Evolutionary conservation across 495 filamentous ascomycete species (phyloP).

Genomic region (Pseudevernia furfuracea): DNA sequence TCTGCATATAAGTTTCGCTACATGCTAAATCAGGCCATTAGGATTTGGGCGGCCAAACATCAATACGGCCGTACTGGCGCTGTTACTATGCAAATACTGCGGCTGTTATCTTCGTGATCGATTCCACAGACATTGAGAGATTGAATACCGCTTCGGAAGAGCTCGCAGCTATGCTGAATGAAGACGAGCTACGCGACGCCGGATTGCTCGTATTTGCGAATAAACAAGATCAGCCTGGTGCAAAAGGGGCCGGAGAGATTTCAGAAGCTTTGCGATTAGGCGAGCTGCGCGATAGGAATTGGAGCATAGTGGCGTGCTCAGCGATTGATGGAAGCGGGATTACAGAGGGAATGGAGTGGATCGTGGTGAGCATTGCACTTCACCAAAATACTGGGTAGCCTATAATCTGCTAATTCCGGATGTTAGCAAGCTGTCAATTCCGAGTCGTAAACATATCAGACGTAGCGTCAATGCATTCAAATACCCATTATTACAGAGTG

Average conservation of each 20-base stretch:
- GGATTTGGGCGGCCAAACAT: slow-evolving; percentile 95
- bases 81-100: slow-evolving; percentile 99
- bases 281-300: slow-evolving; percentile 90
- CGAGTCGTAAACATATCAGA: slow-evolving; percentile 29
- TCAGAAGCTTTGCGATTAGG: slow-evolving; percentile 84
- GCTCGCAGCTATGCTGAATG: slow-evolving; percentile 87
- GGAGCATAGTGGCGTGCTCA: slow-evolving; percentile 96
- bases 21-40: slow-evolving; percentile 27
- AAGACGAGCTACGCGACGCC: slow-evolving; percentile 91
- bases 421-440: slow-evolving; percentile 30
- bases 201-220: slow-evolving; percentile 93
- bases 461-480: not conserved
- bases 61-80: slow-evolving; percentile 95
- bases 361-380: slow-evolving; percentile 29
- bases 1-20: not conserved
- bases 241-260: slow-evolving; percentile 94
- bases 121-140: slow-evolving; percentile 93
- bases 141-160: slow-evolving; percentile 88
- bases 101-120: slow-evolving; percentile 97
- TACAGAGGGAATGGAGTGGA: slow-evolving; percentile 96
- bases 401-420: not conserved
- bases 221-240: slow-evolving; percentile 97
- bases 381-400: not conserved
- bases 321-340: slow-evolving; percentile 93
- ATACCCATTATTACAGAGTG: slow-evolving; percentile 4